Conservation (phyloP, 352 stramenopile species). For the Pythium volutum region DNA sequence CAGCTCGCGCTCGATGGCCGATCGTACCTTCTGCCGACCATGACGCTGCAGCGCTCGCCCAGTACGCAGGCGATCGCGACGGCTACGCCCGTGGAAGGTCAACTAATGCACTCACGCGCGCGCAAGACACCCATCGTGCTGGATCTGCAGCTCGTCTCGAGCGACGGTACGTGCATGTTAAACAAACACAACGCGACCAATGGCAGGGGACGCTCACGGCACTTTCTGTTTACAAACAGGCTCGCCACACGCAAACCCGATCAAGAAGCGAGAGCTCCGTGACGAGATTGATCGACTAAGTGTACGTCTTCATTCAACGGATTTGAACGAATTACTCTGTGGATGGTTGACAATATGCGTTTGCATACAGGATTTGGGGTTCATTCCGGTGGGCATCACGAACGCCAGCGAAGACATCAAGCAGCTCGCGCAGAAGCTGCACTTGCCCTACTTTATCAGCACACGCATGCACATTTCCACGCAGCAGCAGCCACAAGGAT, state of each 20-base stretch:
- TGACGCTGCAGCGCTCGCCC: constrained; percentile 45
- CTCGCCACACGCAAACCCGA: constrained; percentile 68
- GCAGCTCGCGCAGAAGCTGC: constrained; percentile 49
- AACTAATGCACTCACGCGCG: constrained; percentile 41
- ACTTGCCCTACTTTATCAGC: constrained; percentile 76
- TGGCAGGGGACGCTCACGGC: not conserved
- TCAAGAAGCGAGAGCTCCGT: constrained; percentile 74
- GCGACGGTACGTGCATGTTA: constrained; percentile 39
- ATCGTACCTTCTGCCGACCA: constrained; percentile 70
- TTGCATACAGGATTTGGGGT: constrained; percentile 25
- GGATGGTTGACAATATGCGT: too few relatives aligned
- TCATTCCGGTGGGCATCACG: constrained; percentile 72
- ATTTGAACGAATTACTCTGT: too few relatives aligned
- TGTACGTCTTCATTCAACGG: constrained; percentile 25
- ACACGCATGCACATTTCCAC: constrained; percentile 43
- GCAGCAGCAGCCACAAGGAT: constrained; percentile 9
- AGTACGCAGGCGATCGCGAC: constrained; percentile 16
- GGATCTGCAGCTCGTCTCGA: constrained; percentile 71
- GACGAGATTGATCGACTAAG: constrained; percentile 61
- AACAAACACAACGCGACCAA: not conserved
- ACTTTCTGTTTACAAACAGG: constrained; percentile 32
- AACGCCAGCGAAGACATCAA: constrained; percentile 87
- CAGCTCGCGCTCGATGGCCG: constrained; percentile 53
- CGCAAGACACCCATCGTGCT: constrained; percentile 62
- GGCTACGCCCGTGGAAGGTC: constrained; percentile 26